phyloP scores from a whole-genome alignment of 495 filamentous ascomycete species.

The Glarea lozoyensis region DNA sequence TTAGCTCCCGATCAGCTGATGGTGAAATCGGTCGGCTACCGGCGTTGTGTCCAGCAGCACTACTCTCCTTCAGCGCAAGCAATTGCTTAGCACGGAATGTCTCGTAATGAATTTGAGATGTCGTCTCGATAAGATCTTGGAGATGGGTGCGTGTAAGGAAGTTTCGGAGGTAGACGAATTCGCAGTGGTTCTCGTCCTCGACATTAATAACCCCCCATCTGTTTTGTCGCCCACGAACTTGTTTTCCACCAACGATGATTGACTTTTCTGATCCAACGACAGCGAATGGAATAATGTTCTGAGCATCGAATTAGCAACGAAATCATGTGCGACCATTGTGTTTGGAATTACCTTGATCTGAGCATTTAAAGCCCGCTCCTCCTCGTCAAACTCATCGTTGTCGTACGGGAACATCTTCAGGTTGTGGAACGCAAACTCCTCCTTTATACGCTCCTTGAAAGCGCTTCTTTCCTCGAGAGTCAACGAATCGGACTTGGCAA shows the following conservation, averaged over 20 bases:
- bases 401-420: constrained; percentile 99
- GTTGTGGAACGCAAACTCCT: constrained; percentile 99
- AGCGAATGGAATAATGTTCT: constrained; percentile 95
- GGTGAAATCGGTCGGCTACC: constrained; percentile 92
- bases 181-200: constrained; percentile 98
- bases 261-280: constrained; percentile 97
- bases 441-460: constrained; percentile 99
- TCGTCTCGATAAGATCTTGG: constrained; percentile 97
- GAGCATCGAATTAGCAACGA: constrained; percentile 5
- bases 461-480: constrained; percentile 90
- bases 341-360: constrained; percentile 77
- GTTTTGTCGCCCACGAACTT: constrained; percentile 96
- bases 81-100: constrained; percentile 99
- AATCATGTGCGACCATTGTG: neutral
- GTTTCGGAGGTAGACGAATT: constrained; percentile 96
- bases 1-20: constrained; percentile 86
- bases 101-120: constrained; percentile 99
- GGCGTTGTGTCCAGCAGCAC: constrained; percentile 65
- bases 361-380: constrained; percentile 86
- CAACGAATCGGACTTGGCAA: constrained; percentile 95
- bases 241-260: constrained; percentile 94
- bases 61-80: constrained; percentile 94
- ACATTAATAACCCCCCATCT: constrained; percentile 99
- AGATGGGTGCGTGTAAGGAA: constrained; percentile 95
- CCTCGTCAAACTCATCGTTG: constrained; percentile 95